A percentile compares a stretch with the other conserved stretches of the same genome.
phyloP scores from a whole-genome alignment of 192 early-diverging fungal genomes.

The Coemansia javaensis region DNA sequence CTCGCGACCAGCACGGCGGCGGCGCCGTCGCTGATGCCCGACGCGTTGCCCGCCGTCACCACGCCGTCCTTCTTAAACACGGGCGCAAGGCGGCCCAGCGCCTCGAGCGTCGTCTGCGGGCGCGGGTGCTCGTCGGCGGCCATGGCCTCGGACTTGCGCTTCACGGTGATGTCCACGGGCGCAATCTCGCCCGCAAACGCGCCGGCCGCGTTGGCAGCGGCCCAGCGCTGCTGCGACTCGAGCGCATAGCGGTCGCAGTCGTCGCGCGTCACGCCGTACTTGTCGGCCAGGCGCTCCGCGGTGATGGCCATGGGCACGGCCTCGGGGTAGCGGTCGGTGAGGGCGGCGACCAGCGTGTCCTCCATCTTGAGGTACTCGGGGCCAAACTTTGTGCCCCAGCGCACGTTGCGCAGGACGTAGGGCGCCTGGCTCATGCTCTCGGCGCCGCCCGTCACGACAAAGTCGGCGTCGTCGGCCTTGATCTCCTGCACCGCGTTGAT shows the following conservation, averaged over 20 bases:
- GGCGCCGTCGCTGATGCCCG: constrained; percentile 93
- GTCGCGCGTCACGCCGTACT: constrained; percentile 76
- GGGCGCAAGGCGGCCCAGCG: constrained; percentile 68
- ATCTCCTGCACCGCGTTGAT: constrained; percentile 96
- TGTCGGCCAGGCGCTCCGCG: constrained; percentile 82
- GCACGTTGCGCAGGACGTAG: constrained; percentile 72
- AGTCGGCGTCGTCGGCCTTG: constrained; percentile 68
- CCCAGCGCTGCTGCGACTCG: constrained; percentile 83
- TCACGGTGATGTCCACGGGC: constrained; percentile 79
- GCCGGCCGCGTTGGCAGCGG: constrained; percentile 68
- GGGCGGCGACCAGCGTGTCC: constrained; percentile 78
- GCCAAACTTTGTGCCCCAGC: constrained; percentile 84
- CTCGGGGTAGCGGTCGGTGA: constrained; percentile 82
- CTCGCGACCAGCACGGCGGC: constrained; percentile 80
- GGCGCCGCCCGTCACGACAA: constrained; percentile 85
- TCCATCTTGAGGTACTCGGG: constrained; percentile 79
- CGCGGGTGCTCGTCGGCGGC: constrained; percentile 85
- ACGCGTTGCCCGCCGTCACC: constrained; percentile 92
- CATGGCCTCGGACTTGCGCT: constrained; percentile 60
- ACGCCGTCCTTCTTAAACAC: constrained; percentile 90
- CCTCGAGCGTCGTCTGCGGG: constrained; percentile 76
- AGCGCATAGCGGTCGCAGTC: constrained; percentile 85
- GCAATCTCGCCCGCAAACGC: constrained; percentile 77
- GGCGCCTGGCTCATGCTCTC: constrained; percentile 95
- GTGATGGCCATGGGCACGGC: constrained; percentile 90